These are phyloP conservation scores for Zymoseptoria tritici DNA, from an alignment of 2,329 filamentous ascomycete genomes.

Conservation along the genomic window DNA sequence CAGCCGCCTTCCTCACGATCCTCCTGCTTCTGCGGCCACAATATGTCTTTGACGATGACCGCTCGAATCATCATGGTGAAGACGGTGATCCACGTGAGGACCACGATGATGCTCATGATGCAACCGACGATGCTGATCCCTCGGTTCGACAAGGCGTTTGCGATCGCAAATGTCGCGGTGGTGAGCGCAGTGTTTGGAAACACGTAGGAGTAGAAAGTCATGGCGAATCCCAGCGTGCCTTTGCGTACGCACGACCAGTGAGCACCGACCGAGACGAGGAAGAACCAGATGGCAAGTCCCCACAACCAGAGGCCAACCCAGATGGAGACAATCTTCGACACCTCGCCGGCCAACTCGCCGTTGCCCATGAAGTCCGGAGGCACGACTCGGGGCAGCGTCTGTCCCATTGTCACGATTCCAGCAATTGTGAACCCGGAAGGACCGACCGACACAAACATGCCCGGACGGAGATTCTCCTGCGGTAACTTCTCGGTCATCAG, in stretches of 20 bases:
- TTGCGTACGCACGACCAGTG: slow-evolving; percentile 59
- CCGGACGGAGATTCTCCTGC: slow-evolving; percentile 65
- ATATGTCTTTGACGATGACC: slow-evolving; percentile 57
- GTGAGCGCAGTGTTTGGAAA: slow-evolving; percentile 61
- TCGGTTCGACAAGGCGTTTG: slow-evolving; percentile 39
- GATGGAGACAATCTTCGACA: slow-evolving; percentile 50
- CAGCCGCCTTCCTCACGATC: slow-evolving; percentile 57
- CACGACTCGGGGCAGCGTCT: slow-evolving; percentile 42
- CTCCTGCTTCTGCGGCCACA: slow-evolving; percentile 68
- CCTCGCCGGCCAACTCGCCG: slow-evolving; percentile 46
- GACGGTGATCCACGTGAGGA: slow-evolving; percentile 62
- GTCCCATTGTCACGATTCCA: slow-evolving; percentile 53
- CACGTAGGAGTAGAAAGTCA: slow-evolving; percentile 80
- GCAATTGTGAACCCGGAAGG: slow-evolving; percentile 63
- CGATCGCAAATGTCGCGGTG: slow-evolving; percentile 66
- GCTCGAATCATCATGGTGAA: slow-evolving; percentile 63
- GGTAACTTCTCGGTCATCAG: slow-evolving; percentile 85
- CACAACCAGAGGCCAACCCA: slow-evolving; percentile 72
- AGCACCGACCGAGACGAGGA: slow-evolving; percentile 69
- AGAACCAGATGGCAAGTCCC: slow-evolving; percentile 79
- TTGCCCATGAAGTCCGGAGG: slow-evolving; percentile 49
- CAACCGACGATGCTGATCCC: slow-evolving; percentile 61
- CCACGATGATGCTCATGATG: slow-evolving; percentile 57
- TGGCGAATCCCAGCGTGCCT: slow-evolving; percentile 63
- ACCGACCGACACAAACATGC: slow-evolving; percentile 79